Evolutionary conservation across 208 protist genomes (phyloP), one percentile per base, ranked within the genome.

Genomic region (Angomonas ambiguus): DNA sequence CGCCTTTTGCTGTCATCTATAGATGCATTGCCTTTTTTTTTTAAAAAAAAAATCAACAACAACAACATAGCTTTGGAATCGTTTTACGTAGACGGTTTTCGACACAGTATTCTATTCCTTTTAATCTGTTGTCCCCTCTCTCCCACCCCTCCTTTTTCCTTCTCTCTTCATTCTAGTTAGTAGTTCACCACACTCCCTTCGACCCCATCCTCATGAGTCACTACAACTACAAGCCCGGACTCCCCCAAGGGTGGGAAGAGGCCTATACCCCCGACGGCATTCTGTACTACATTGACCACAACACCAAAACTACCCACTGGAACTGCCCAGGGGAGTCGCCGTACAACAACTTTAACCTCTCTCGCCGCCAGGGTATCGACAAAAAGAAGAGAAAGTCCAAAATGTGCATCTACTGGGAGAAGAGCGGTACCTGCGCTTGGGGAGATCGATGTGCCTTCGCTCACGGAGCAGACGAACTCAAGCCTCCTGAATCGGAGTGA

Each of bases 391-490:
- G 72, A 60, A 93, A 93, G 77, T 88, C 83, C 2, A 93, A 93
- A 74, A 88, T 93, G 81, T 93, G 87, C 73, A 88, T 89, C 27
- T 89, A 90, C 75, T 93, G 82, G 79, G 80, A 93, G 64, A 88
- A 89, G 65, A 87, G 82, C 72, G 83, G 83, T n/a, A 72, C 68
- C 53, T 93, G 87, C 74, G 81, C 69, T n/a, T 93, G 81, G 81
- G 87, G 87, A 22, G 87, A 93, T 64, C 79, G 82, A 41, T 93
- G 87, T 65, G 87, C 87, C 20, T 93, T 93, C 65, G 87, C 87
- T 25, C 87, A 93, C 76, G 87, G 87, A 18, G 55, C 76, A n/a
- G 77, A 67, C 28, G 84, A 93, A 71, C 69, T 93, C 2, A 67
- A 75, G 27, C 68, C 57, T 10, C 62, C 73, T 24, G 49, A 62